These are phyloP conservation scores for Thermothelomyces thermophilus DNA, from an alignment of 2,329 filamentous ascomycete species.

Conservation along the genomic window DNA sequence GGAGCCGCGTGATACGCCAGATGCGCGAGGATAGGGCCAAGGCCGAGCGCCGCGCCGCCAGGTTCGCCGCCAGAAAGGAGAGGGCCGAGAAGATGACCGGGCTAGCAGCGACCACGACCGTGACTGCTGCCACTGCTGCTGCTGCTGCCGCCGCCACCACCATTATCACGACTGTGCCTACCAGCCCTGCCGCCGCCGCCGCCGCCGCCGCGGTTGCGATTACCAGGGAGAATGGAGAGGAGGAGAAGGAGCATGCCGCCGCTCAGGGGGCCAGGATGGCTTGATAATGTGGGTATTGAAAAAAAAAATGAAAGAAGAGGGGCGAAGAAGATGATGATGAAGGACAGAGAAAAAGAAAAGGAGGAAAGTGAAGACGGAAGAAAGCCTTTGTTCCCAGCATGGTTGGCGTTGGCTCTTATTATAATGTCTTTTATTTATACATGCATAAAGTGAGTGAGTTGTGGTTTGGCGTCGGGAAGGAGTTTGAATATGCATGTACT, in stretches of 20 bases:
- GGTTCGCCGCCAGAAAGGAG: conserved; percentile 17
- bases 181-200: not conserved
- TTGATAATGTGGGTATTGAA: not conserved
- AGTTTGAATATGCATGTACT: no score
- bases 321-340: not conserved
- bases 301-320: not conserved
- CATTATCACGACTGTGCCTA: not conserved
- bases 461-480: no score
- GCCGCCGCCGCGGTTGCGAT: not conserved
- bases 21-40: conserved; percentile 36
- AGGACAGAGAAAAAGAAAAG: not conserved
- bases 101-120: not conserved
- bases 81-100: conserved; percentile 3
- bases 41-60: conserved; percentile 30
- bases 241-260: not conserved
- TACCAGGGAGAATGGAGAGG: not conserved
- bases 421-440: no score
- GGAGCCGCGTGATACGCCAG: conserved; percentile 38
- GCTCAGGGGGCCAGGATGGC: conserved; percentile 9
- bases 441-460: no score
- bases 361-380: not conserved
- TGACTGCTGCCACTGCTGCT: not conserved
- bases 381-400: no score
- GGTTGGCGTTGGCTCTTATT: no score
- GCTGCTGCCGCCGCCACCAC: not conserved